A percentile compares a stretch with the other conserved stretches of the same genome.
phyloP scores from a whole-genome alignment of 805 yeast genomes.

The Lachancea nothofagi region DNA sequence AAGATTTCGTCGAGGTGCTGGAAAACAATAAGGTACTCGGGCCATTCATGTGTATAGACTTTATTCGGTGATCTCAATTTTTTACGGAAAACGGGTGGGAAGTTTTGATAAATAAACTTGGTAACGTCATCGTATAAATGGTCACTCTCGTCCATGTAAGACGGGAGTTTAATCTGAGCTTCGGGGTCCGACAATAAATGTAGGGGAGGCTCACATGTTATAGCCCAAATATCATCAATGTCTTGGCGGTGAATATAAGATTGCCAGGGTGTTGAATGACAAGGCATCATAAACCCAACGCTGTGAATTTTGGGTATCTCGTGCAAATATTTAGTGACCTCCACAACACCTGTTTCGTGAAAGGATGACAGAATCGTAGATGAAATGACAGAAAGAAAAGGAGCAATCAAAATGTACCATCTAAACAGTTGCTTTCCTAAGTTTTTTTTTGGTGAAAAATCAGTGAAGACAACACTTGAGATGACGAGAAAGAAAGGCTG shows the following conservation, averaged over 20 bases:
- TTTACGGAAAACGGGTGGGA: constrained; percentile 38
- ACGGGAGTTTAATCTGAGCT: constrained; percentile 31
- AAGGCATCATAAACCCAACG: constrained; percentile 85
- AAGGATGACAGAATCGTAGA: constrained; percentile 48
- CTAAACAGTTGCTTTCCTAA: not conserved
- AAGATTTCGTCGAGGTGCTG: constrained; percentile 49
- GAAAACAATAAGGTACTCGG: constrained; percentile 67
- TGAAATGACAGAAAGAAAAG: constrained; percentile 17
- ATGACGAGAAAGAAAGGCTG: constrained; percentile 64
- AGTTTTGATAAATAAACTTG: constrained; percentile 47
- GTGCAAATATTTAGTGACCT: constrained; percentile 52
- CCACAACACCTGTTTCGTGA: constrained; percentile 84
- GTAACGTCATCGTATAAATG: constrained; percentile 63
- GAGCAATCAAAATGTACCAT: constrained; percentile 17
- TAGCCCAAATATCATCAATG: constrained; percentile 55
- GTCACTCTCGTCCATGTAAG: constrained; percentile 85
- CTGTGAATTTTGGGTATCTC: constrained; percentile 38
- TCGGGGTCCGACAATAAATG: constrained; percentile 32
- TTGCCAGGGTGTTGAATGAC: constrained; percentile 97
- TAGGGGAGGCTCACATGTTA: constrained; percentile 89
- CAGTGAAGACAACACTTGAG: not conserved
- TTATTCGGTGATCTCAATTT: constrained; percentile 22
- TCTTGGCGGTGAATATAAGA: constrained; percentile 64
- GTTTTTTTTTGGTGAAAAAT: not conserved
- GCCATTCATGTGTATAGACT: constrained; percentile 49